Percentiles rank a stretch among this genome's conserved stretches.
Evolutionary conservation across 2,329 filamentous ascomycete species (phyloP).

Genomic region (Thermoascus crustaceus): DNA sequence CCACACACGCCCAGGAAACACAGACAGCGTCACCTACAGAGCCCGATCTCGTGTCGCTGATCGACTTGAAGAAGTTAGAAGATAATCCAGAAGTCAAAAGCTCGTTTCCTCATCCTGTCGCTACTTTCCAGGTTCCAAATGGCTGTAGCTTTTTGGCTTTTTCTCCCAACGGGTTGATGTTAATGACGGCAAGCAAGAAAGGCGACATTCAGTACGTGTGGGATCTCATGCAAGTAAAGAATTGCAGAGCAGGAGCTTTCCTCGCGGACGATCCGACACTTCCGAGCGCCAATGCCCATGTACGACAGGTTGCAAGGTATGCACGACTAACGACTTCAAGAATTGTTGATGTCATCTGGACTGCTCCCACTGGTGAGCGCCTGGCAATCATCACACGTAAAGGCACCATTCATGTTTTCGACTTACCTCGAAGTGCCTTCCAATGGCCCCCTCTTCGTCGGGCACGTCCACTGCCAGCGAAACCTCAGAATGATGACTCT

Average conservation of each 20-base stretch:
- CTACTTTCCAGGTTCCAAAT: constrained; percentile 40
- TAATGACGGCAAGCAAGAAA: constrained; percentile 42
- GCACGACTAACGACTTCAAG: constrained; percentile 85
- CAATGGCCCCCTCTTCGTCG: constrained; percentile 68
- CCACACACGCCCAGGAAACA: constrained; percentile 38
- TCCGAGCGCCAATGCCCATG: constrained; percentile 31
- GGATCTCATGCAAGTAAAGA: constrained; percentile 42
- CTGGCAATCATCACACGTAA: constrained; percentile 86
- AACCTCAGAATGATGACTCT: constrained; percentile 34
- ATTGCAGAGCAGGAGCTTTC: constrained; percentile 33
- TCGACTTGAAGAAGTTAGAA: constrained; percentile 38
- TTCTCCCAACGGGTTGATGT: constrained; percentile 38
- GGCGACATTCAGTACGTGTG: constrained; percentile 44
- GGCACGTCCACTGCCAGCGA: constrained; percentile 34
- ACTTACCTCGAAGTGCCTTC: constrained; percentile 73
- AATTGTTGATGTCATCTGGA: constrained; percentile 86
- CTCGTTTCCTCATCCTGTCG: constrained; percentile 28
- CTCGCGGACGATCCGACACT: constrained; percentile 25
- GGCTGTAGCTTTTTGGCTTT: constrained; percentile 45
- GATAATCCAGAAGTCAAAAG: constrained; percentile 29
- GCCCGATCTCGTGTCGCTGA: constrained; percentile 39
- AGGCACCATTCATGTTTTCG: constrained; percentile 88
- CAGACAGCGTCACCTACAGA: constrained; percentile 27
- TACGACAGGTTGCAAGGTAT: constrained; percentile 81
- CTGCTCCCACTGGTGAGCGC: constrained; percentile 68